Percentiles rank a stretch among this genome's conserved stretches.
phyloP scores from a whole-genome alignment of 257 asterid genomes.

The Asclepias syriaca region DNA sequence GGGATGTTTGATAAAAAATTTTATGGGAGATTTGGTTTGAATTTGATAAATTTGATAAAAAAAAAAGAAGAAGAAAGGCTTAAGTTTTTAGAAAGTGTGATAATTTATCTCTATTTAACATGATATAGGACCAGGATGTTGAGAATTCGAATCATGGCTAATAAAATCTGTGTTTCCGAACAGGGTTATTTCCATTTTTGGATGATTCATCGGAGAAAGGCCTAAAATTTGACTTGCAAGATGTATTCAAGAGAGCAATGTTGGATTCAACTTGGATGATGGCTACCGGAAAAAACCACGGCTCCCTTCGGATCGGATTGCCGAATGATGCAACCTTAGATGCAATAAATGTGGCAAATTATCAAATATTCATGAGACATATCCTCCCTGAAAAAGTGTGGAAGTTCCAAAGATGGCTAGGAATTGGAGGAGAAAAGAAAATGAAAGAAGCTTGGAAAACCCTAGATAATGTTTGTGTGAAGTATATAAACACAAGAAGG shows the following conservation, averaged over 20 bases:
- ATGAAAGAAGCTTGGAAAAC: slow-evolving; percentile 31
- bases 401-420: slow-evolving; percentile 43
- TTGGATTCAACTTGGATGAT: slow-evolving; percentile 49
- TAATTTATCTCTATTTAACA: too few species aligned
- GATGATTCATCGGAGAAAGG: slow-evolving; percentile 34
- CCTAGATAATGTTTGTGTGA: slow-evolving; percentile 31
- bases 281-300: slow-evolving; percentile 33
- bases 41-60: too few species aligned
- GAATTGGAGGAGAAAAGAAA: slow-evolving; percentile 39
- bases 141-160: too few species aligned
- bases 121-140: too few species aligned
- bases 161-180: too few species aligned
- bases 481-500: slow-evolving; percentile 28
- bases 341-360: slow-evolving; percentile 44
- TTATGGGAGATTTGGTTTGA: too few species aligned
- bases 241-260: slow-evolving; percentile 41
- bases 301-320: slow-evolving; percentile 25
- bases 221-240: slow-evolving; percentile 46
- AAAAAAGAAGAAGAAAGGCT: too few species aligned
- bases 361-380: slow-evolving; percentile 49
- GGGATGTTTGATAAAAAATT: too few species aligned
- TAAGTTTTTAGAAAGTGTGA: too few species aligned
- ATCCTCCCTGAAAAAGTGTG: slow-evolving; percentile 47
- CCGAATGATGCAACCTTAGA: slow-evolving; percentile 44
- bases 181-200: slow-evolving; percentile 50